A percentile compares a stretch with the other conserved stretches of the same genome.
phyloP scores from a whole-genome alignment of 2,329 filamentous ascomycete genomes.

The Penicillium sclerotigenum region DNA sequence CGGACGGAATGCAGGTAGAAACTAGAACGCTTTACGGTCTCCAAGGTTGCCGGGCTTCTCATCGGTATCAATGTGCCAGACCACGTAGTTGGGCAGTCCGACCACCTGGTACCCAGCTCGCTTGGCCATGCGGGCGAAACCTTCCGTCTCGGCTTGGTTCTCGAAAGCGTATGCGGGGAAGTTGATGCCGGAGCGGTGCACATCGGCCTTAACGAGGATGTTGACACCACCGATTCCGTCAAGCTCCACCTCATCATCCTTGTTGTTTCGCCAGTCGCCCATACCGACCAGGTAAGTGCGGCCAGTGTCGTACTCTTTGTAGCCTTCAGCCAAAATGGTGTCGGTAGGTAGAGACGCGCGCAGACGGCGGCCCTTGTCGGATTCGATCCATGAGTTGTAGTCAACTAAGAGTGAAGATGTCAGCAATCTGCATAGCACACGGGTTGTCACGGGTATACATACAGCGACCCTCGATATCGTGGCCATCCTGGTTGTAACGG shows the following conservation, averaged over 20 bases:
- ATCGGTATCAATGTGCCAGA: conserved; percentile 97
- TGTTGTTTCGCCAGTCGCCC: conserved; percentile 89
- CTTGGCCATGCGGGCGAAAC: conserved; percentile 98
- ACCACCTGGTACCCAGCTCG: conserved; percentile 88
- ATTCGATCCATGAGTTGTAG: conserved; percentile 99
- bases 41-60: conserved; percentile 80
- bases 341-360: conserved; percentile 72
- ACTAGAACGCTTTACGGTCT: conserved; percentile 40
- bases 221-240: conserved; percentile 97
- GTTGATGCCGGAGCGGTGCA: conserved; percentile 95
- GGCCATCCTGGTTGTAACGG: conserved; percentile 67
- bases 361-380: conserved; percentile 75
- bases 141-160: conserved; percentile 98
- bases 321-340: conserved; percentile 85
- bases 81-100: conserved; percentile 93
- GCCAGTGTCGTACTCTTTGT: conserved; percentile 88
- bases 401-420: conserved; percentile 61
- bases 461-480: conserved; percentile 94
- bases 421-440: conserved; percentile 16
- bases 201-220: conserved; percentile 95
- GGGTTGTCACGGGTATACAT: conserved; percentile 39
- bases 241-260: conserved; percentile 85
- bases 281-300: conserved; percentile 85
- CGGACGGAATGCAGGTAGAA: conserved; percentile 6
- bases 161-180: conserved; percentile 96